Base-by-base conservation (phyloP, 2,329 filamentous ascomycete genomes). In the Fusarium globosum region DNA sequence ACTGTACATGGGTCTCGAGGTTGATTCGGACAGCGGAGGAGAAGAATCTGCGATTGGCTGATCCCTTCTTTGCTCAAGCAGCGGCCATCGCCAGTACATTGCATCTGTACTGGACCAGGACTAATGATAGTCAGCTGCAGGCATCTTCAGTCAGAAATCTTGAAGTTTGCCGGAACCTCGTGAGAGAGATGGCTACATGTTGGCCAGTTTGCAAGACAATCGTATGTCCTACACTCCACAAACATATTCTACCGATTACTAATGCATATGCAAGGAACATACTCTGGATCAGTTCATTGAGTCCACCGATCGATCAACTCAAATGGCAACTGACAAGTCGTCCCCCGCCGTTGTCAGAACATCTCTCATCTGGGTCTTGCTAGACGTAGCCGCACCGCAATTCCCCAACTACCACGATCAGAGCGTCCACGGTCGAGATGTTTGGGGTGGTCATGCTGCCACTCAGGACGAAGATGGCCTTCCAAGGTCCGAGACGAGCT, bases 1-100 rank as follows among this genome's bases (percentile, higher is more conserved):
- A 75, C 3, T 70, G 68, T 6, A 74, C 72, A 1, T 74, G 72
- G 72, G 61, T 75, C 9, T 72, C 68, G 1, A 53, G 72, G 16
- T 4, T 73, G 12, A 74, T 74, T 10, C 51, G 61, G 21, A 59
- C 46, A 12, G 58, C 65, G 1, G 38, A 42, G 1, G 69, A 72
- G 20, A 74, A 75, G 10, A 56, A 60, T 1, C 33, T 75, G 1
- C 35, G 46, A 16, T 41, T 73, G 2, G 28, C 61, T 1, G 72
- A 75, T 26, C 72, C 72, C 0, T 74, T 74, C 43, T 69, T 72
- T 43, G 58, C 72, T 0, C 72, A 74, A 4, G 72, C 68, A 26
- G 72, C 72, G 0, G 72, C 72, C 0, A 75, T 74, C 6, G 68
- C 72, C 4, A 65, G 72, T 1, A 72, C 68, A 0, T 4, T 75